A percentile compares a stretch with the other conserved stretches of the same genome.
Conservation (phyloP, 2,329 filamentous ascomycete species). For the Trichoderma sp. region DNA sequence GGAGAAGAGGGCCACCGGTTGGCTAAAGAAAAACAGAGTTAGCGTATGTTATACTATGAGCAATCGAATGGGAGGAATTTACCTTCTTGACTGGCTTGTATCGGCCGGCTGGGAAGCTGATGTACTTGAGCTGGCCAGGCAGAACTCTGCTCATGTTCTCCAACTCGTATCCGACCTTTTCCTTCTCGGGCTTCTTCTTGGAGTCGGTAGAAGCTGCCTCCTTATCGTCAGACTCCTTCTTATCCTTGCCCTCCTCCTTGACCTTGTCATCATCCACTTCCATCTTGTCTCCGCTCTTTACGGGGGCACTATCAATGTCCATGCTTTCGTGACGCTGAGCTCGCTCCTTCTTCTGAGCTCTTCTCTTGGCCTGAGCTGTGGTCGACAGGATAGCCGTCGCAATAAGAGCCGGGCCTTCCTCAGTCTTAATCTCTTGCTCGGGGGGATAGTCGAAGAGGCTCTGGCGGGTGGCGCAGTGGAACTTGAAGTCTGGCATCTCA, state of each 20-base stretch:
- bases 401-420: slow-evolving; percentile 89
- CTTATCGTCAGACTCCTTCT: slow-evolving; percentile 63
- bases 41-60: slow-evolving; percentile 20
- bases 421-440: slow-evolving; percentile 90
- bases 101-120: slow-evolving; percentile 84
- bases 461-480: slow-evolving; percentile 89
- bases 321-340: slow-evolving; percentile 89
- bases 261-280: slow-evolving; percentile 70
- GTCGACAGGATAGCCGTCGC: slow-evolving; percentile 95
- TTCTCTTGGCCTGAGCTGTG: slow-evolving; percentile 92
- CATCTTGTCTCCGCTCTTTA: slow-evolving; percentile 75
- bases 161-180: slow-evolving; percentile 94
- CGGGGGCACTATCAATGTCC: slow-evolving; percentile 79
- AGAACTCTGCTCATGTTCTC: slow-evolving; percentile 97
- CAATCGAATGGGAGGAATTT: slow-evolving; percentile 31
- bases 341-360: slow-evolving; percentile 90
- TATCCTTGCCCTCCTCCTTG: slow-evolving; percentile 49
- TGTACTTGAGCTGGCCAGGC: slow-evolving; percentile 89
- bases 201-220: slow-evolving; percentile 54
- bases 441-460: slow-evolving; percentile 98
- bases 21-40: slow-evolving; percentile 54
- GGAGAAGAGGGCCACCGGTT: slow-evolving; percentile 89
- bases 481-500: slow-evolving; percentile 90
- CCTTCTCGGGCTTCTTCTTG: slow-evolving; percentile 92
- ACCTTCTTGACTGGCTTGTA: slow-evolving; percentile 92